phyloP scores from a whole-genome alignment of 1,284 basidiomycete species.

The Pulveroboletus sp. region DNA sequence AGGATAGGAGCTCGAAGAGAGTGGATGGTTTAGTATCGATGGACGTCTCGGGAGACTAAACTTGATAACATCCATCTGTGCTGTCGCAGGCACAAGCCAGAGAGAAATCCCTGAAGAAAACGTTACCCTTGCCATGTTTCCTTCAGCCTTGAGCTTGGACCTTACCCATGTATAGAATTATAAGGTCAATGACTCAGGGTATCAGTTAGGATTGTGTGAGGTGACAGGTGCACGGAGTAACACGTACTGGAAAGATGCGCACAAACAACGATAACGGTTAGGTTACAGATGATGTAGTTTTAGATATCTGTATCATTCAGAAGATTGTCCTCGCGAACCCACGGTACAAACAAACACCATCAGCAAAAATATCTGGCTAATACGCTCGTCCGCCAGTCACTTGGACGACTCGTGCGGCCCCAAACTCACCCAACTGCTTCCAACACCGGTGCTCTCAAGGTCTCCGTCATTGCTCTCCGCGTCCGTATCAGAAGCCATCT shows the following conservation, averaged over 20 bases:
- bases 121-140: too few species aligned
- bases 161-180: conserved; percentile 26
- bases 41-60: conserved; percentile 45
- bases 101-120: conserved; percentile 49
- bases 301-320: neutral
- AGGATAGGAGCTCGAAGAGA: conserved; percentile 48
- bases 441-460: conserved; percentile 40
- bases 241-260: neutral
- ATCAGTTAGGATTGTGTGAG: neutral
- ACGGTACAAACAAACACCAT: neutral
- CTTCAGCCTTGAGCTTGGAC: too few species aligned
- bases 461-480: conserved; percentile 63
- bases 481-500: conserved; percentile 60
- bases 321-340: neutral
- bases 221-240: neutral
- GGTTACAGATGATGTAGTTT: conserved; percentile 18
- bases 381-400: conserved; percentile 11
- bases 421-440: conserved; percentile 71
- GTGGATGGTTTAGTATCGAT: conserved; percentile 5
- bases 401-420: conserved; percentile 26
- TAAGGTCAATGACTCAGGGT: neutral
- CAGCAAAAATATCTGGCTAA: neutral
- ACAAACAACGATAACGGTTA: conserved; percentile 1
- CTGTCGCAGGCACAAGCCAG: conserved; percentile 60
- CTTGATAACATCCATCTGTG: conserved; percentile 43